Base-by-base conservation (phyloP, 208 protist species). In the Crithidia sp. region DNA sequence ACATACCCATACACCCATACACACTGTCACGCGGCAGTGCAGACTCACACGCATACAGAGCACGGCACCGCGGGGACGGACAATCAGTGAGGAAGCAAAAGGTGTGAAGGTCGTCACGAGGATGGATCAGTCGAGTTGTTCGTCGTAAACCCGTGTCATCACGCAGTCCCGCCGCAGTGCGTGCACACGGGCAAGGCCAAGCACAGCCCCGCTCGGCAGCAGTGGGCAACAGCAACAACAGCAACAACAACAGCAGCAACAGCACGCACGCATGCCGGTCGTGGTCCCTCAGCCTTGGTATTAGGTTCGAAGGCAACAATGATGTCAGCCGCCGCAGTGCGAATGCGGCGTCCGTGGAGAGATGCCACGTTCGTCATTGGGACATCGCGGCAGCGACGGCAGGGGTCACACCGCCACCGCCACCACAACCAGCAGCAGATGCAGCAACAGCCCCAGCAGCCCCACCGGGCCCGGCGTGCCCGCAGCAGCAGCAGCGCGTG, bases 61-160 rank as follows among this genome's bases (percentile, higher is more conserved):
- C 19, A 36, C 53, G 37, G 55, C 19, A 19, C 6, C 28, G 54
- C 55, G 43, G 54, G 12, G 71, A 52, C 71, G 49, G 71, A 17
- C 54, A 8, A 50, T 76, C 71, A 76, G 71, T 76, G 71, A 76
- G 61, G 61, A 76, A 28, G 28, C 28, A 28, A 28, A 28, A 28
- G 28, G 28, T 28, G 28, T 28, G 28, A 45, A 14, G 41, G 19
- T 74, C 69, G 60, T 74, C 68, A 73, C 39, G 41, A 52, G 37
- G 39, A 59, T 36, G 17, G 44, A 12, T 74, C 68, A 74, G 68
- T 59, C 68, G 68, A 74, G 68, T 74, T 74, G 68, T 28, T 74
- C 68, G 68, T 74, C 68, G 68, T 66, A 28, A 74, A 74, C 68
- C 68, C 66, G 54, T 45, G 39, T 74, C 68, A 74, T 74, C 68